Percentiles rank a stretch among this genome's conserved stretches.
Evolutionary conservation across 1,284 basidiomycete genomes (phyloP).

Genomic region (Hymenochaete sp.): DNA sequence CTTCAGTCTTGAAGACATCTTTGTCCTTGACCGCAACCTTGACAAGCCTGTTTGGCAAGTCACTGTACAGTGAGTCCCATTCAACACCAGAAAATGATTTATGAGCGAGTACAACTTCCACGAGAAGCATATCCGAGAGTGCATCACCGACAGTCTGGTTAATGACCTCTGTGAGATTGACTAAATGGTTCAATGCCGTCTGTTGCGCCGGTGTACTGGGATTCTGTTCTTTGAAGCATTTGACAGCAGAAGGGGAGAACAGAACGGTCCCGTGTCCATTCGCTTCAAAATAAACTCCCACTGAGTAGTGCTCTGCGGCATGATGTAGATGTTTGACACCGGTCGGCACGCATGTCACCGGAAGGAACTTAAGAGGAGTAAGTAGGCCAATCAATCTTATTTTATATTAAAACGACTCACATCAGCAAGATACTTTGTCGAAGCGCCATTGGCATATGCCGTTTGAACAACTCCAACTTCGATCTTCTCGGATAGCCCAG

Average conservation of each 20-base stretch:
- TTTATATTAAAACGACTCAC: constrained; percentile 36
- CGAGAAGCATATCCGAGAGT: constrained; percentile 91
- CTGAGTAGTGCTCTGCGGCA: constrained; percentile 87
- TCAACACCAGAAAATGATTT: constrained; percentile 76
- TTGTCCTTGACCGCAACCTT: constrained; percentile 89
- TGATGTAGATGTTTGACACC: constrained; percentile 99
- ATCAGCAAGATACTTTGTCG: constrained; percentile 84
- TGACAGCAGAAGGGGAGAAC: constrained; percentile 73
- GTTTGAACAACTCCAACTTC: constrained; percentile 96
- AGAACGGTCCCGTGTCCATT: constrained; percentile 98
- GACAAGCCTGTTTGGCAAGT: constrained; percentile 93
- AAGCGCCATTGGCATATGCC: constrained; percentile 97
- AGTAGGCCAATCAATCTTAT: constrained; percentile 3
- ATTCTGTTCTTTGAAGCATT: constrained; percentile 51
- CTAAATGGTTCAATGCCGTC: constrained; percentile 70
- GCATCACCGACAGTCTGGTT: constrained; percentile 99
- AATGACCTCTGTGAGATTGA: constrained; percentile 77
- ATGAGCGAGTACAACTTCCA: constrained; percentile 88
- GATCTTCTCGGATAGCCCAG: constrained; percentile 65
- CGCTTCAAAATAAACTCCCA: constrained; percentile 99
- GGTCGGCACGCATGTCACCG: constrained; percentile 92
- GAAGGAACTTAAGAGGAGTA: constrained; percentile 55
- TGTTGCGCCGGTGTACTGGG: constrained; percentile 75
- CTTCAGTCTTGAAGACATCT: constrained; percentile 81
- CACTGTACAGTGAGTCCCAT: constrained; percentile 92